Percentiles rank a stretch among this genome's conserved stretches.
Evolutionary conservation across 192 early-diverging fungal genomes (phyloP).

Genomic region (Rhizophlyctis rosea): DNA sequence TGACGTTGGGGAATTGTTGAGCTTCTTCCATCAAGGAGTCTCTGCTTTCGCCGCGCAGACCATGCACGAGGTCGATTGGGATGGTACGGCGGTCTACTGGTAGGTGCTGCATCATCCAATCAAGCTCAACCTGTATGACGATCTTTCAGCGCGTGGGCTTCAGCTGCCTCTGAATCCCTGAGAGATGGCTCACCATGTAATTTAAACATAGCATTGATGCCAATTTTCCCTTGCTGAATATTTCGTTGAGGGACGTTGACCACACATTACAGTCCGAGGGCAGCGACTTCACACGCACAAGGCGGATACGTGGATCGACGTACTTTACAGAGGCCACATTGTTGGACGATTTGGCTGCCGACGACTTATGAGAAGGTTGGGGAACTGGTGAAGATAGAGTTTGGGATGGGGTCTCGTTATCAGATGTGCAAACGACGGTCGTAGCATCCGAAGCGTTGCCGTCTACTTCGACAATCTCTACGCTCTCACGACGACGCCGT

Average conservation of each 20-base stretch:
- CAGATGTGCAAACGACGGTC: background rate
- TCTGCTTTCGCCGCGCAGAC: slow-evolving; percentile 3
- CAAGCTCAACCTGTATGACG: slow-evolving; percentile 7
- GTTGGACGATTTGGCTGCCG: background rate
- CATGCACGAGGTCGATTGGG: slow-evolving; percentile 27
- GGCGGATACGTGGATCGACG: slow-evolving; percentile 11
- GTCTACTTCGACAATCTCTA: too few relatives aligned
- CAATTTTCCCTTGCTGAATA: slow-evolving; percentile 15
- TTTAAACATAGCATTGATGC: slow-evolving; percentile 30
- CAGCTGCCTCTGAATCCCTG: background rate
- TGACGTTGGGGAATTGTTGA: slow-evolving; percentile 15
- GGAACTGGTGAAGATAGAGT: background rate
- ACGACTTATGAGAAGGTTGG: background rate
- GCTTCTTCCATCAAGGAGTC: slow-evolving; percentile 12
- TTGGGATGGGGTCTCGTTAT: background rate
- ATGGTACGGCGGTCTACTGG: slow-evolving; percentile 13
- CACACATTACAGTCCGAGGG: slow-evolving; percentile 17
- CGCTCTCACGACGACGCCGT: too few relatives aligned
- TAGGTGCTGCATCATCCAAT: slow-evolving; percentile 27
- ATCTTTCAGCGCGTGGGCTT: background rate
- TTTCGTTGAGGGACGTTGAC: slow-evolving; percentile 10
- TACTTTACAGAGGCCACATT: background rate
- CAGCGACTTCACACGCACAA: slow-evolving; percentile 10
- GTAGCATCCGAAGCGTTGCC: background rate
- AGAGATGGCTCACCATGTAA: slow-evolving; percentile 25